Evolutionary conservation across 441 rosid species (phyloP).

Genomic region (Cnidoscolus chayamansa): DNA sequence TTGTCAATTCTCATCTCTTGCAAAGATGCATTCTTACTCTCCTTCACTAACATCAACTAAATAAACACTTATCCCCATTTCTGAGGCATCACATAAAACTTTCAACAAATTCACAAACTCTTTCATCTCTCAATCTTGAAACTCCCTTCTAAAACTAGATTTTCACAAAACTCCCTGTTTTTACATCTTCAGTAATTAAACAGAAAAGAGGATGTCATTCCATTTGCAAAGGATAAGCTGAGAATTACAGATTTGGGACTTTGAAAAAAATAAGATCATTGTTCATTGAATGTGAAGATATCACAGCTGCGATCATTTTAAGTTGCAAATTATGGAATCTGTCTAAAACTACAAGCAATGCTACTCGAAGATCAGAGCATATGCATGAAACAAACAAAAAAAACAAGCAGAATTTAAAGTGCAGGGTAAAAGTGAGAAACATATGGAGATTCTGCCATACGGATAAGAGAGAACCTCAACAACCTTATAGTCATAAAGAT

Average conservation of each 20-base stretch:
- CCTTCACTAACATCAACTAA: neutral
- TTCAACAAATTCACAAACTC: neutral
- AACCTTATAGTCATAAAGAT: conserved; percentile 94
- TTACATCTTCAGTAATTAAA: neutral
- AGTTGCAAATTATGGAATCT: neutral
- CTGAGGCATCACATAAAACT: neutral
- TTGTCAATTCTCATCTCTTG: neutral
- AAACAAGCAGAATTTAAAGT: neutral
- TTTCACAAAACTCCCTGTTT: neutral
- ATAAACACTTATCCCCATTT: too few relatives aligned
- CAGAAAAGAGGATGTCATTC: too few relatives aligned
- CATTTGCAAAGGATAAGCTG: too few relatives aligned
- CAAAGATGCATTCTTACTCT: neutral
- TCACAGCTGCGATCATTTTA: neutral
- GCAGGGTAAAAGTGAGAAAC: conserved; percentile 9
- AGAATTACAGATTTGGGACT: neutral
- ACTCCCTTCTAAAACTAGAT: neutral
- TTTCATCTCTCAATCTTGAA: neutral
- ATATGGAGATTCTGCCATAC: neutral
- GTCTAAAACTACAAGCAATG: conserved; percentile 1
- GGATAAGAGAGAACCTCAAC: conserved; percentile 46
- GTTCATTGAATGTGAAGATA: neutral
- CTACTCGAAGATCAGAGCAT: neutral
- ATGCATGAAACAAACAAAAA: neutral
- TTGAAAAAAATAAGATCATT: neutral